A percentile compares a stretch with the other conserved stretches of the same genome.
These are phyloP conservation scores for Cyberlindnera americana DNA, from an alignment of 805 yeast genomes.

Conservation along the genomic window DNA sequence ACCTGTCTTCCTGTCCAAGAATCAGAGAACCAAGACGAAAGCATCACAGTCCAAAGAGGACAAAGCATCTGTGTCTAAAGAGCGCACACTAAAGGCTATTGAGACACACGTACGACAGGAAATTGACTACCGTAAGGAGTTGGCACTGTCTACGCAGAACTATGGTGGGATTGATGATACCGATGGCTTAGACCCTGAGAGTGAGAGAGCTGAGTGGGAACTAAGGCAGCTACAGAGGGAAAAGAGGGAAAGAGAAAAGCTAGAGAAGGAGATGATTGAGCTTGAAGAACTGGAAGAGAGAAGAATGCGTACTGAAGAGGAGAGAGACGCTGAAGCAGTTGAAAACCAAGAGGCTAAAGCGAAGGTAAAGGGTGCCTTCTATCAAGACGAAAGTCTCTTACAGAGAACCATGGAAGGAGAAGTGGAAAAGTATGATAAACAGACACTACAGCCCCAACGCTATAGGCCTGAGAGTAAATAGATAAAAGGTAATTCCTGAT, in stretches of 20 bases:
- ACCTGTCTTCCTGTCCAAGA: conserved; percentile 26
- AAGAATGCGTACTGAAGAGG: conserved; percentile 24
- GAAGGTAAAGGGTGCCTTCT: conserved; percentile 21
- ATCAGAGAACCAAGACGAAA: conserved; percentile 6
- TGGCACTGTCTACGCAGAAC: conserved; percentile 24
- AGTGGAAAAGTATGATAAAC: conserved; percentile 18
- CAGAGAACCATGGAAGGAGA: conserved; percentile 17
- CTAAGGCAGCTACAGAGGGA: conserved; percentile 49
- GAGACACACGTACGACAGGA: conserved; percentile 26
- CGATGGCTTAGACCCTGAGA: conserved; percentile 54
- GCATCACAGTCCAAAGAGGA: conserved; percentile 3
- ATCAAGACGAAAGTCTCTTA: conserved; percentile 16
- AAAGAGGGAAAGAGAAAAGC: conserved; percentile 20
- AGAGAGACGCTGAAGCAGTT: conserved; percentile 18
- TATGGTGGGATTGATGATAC: conserved; percentile 49
- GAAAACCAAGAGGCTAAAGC: not conserved
- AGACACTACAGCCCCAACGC: conserved; percentile 17
- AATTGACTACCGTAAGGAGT: conserved; percentile 19
- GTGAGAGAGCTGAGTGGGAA: conserved; percentile 54
- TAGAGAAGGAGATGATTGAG: conserved; percentile 26
- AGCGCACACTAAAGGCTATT: conserved; percentile 25
- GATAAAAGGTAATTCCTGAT: not conserved
- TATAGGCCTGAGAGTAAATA: conserved; percentile 6
- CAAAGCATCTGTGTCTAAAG: conserved; percentile 27
- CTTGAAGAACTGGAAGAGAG: conserved; percentile 25